Percentiles rank a stretch among this genome's conserved stretches.
phyloP scores from a whole-genome alignment of 2,329 filamentous ascomycete species.

The Diaporthe sp. region DNA sequence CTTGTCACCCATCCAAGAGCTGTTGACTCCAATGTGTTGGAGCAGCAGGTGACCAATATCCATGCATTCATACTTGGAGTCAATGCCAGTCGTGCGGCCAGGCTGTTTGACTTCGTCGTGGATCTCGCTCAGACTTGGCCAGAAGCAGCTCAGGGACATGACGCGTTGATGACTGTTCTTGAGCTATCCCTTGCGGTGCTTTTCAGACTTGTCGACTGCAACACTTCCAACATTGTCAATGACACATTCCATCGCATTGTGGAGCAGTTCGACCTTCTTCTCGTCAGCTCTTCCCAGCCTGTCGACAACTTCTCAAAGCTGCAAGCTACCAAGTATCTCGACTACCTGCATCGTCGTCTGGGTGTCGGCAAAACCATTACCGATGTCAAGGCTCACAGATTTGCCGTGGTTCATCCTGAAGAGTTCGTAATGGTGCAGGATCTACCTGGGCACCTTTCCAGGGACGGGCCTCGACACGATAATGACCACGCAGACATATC shows the following conservation, averaged over 20 bases:
- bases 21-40: conserved; percentile 53
- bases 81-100: conserved; percentile 46
- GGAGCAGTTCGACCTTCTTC: background rate
- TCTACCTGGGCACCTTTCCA: conserved; percentile 39
- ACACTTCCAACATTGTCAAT: conserved; percentile 40
- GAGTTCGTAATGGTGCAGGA: conserved; percentile 39
- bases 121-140: background rate
- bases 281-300: background rate
- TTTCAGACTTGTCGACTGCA: conserved; percentile 41
- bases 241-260: conserved; percentile 22
- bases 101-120: conserved; percentile 49
- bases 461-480: conserved; percentile 53
- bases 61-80: conserved; percentile 52
- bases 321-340: conserved; percentile 33
- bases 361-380: conserved; percentile 24
- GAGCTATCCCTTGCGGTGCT: conserved; percentile 40
- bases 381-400: background rate
- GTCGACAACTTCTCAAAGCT: conserved; percentile 1
- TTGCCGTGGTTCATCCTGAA: conserved; percentile 10
- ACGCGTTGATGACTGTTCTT: conserved; percentile 37
- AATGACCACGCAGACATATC: conserved; percentile 59
- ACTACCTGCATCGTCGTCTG: conserved; percentile 34
- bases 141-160: background rate
- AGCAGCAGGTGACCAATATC: conserved; percentile 51
- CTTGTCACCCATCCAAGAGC: conserved; percentile 52